A percentile compares a stretch with the other conserved stretches of the same genome.
Evolutionary conservation across 352 stramenopile species (phyloP).

Genomic region (Phytopythium vexans): DNA sequence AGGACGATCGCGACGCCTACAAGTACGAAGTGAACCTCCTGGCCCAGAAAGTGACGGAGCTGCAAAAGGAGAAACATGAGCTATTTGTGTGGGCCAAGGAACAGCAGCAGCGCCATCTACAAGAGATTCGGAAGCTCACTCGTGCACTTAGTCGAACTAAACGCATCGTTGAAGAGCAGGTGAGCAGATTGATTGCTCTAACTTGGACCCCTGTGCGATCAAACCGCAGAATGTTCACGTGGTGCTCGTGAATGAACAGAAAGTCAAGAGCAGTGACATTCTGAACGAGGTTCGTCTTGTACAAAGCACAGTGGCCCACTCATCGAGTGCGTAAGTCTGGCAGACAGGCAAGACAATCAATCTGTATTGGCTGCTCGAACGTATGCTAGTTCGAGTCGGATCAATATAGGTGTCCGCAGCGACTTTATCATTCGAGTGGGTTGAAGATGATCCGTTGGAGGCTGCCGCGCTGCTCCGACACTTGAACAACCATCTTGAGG

Average conservation of each 20-base stretch:
- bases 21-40: slow-evolving; percentile 70
- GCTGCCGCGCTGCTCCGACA: slow-evolving; percentile 66
- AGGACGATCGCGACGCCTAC: slow-evolving; percentile 79
- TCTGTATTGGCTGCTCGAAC: neutral
- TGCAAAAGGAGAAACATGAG: slow-evolving; percentile 75
- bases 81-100: slow-evolving; percentile 67
- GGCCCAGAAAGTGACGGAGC: slow-evolving; percentile 55
- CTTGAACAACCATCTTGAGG: slow-evolving; percentile 88
- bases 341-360: neutral
- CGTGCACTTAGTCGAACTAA: slow-evolving; percentile 53
- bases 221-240: neutral
- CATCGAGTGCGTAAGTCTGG: slow-evolving; percentile 12
- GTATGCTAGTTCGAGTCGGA: neutral
- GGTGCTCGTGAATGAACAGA: slow-evolving; percentile 14
- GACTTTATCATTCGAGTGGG: slow-evolving; percentile 65
- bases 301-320: slow-evolving; percentile 27
- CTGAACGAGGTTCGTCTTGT: slow-evolving; percentile 37
- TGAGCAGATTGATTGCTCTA: neutral
- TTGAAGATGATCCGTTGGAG: slow-evolving; percentile 88
- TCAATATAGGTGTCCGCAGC: slow-evolving; percentile 1
- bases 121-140: slow-evolving; percentile 85
- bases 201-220: neutral
- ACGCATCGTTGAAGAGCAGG: slow-evolving; percentile 63
- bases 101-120: slow-evolving; percentile 67
- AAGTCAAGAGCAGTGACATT: slow-evolving; percentile 31